Evolutionary conservation across 2,329 filamentous ascomycete species (phyloP), one percentile per base, ranked within the genome.

Genomic region (Trichoderma lentiforme): DNA sequence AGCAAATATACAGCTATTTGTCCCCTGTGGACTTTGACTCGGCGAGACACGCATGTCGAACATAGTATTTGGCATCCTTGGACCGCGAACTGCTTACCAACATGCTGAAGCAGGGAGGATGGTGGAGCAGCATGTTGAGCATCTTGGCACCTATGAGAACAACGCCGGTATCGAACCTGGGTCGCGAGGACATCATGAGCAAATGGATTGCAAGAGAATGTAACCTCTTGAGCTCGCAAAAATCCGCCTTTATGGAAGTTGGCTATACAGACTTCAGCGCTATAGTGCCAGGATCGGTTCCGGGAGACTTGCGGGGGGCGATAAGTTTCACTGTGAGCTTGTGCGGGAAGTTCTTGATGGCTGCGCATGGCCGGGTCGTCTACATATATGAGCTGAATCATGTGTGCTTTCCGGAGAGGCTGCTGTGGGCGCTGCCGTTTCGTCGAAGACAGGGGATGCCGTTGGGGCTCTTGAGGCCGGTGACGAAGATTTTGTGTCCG

Each of bases 41-140:
- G 69, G 88, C 89, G 18, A 84, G 90, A 21, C 86, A 88, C 73
- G 86, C 86, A 21, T 92, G 89, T 76, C 85, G 86, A 60, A 79
- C 80, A 43, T 92, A 88, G 90, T 88, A 90, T 81, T 79, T 84
- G 47, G 85, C 84, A 26, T 87, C 88, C 64, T 78, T 91, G n/a
- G 81, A 89, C 64, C 79, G 80, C 56, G 79, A 76, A 2, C 74
- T 92, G 2, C 80, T 91, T 12, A 78, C 80, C 30, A 76, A 75
- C 2, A 90, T 90, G 86, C 76, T 91, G 58, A 84, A 82, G 74
- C 81, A 85, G 72, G 86, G 86, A 47, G 88, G 88, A 4, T 89
- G 88, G 85, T 86, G 81, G 81, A 83, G 75, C 70, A 81, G 80
- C 73, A 74, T 80, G 51, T 71, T 77, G 28, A 74, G 73, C 56